A percentile compares a stretch with the other conserved stretches of the same genome.
phyloP scores from a whole-genome alignment of 2,329 filamentous ascomycete species.

The Stachybotrys chartarum region DNA sequence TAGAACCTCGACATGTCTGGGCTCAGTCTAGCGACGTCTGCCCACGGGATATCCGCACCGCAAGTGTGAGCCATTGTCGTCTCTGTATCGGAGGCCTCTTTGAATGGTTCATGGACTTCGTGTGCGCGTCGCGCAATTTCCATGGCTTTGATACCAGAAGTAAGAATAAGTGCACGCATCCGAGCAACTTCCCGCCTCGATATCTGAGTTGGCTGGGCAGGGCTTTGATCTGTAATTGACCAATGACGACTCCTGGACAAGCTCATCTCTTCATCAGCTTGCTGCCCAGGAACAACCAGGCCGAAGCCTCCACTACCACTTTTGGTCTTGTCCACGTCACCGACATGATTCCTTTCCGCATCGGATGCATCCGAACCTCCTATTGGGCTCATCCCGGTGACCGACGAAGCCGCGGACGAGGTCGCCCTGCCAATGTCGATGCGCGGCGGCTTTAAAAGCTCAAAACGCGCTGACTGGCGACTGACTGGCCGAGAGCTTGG shows the following conservation, averaged over 20 bases:
- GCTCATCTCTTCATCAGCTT: not conserved
- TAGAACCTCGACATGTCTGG: constrained; percentile 23
- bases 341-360: constrained; percentile 25
- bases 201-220: constrained; percentile 30
- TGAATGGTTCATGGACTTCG: constrained; percentile 30
- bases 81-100: constrained; percentile 7
- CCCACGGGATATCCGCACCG: constrained; percentile 26
- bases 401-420: constrained; percentile 26
- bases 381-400: constrained; percentile 7
- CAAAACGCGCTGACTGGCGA: constrained; percentile 36
- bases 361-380: constrained; percentile 31
- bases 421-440: constrained; percentile 39
- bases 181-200: constrained; percentile 72
- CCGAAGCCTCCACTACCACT: not conserved
- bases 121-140: constrained; percentile 66
- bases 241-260: constrained; percentile 32
- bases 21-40: constrained; percentile 34
- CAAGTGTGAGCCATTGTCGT: constrained; percentile 14
- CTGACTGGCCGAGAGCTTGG: constrained; percentile 12
- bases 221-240: constrained; percentile 40
- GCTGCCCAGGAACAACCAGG: not conserved
- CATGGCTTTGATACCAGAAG: constrained; percentile 82
- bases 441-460: constrained; percentile 40
- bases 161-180: constrained; percentile 68
- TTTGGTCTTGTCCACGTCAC: constrained; percentile 2